Percentiles rank a stretch among this genome's conserved stretches.
These are phyloP conservation scores for Solidago caesia DNA, from an alignment of 129 eudicot species.

Conservation along the genomic window DNA sequence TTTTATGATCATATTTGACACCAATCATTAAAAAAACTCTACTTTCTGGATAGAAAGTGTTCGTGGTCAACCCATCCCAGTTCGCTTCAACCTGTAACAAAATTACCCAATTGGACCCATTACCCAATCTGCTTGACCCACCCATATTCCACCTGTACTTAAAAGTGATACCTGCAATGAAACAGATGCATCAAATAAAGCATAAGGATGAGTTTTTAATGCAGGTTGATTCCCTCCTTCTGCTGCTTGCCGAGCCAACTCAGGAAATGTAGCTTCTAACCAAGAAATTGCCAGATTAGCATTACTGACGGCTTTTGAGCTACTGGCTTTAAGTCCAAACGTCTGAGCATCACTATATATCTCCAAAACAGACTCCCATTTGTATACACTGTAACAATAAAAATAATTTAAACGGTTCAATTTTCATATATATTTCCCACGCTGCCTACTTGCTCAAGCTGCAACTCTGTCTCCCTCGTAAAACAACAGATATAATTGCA, in stretches of 20 bases:
- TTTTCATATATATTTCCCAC: neutral
- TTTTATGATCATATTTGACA: neutral
- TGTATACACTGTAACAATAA: conserved; percentile 56
- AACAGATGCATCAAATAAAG: conserved; percentile 68
- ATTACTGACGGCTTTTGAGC: conserved; percentile 50
- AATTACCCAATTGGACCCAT: neutral
- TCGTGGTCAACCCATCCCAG: neutral
- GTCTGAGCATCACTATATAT: conserved; percentile 77
- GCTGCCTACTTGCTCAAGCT: too few species aligned
- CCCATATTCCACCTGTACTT: conserved; percentile 5
- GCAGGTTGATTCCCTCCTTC: conserved; percentile 59
- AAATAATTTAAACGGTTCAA: conserved; percentile 1
- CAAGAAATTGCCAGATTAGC: conserved; percentile 81
- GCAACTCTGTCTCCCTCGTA: neutral
- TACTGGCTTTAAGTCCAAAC: conserved; percentile 59
- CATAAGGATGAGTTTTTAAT: conserved; percentile 69
- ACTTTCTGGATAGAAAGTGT: neutral
- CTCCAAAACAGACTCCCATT: conserved; percentile 87
- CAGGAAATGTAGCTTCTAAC: conserved; percentile 98
- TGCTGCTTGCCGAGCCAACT: conserved; percentile 53
- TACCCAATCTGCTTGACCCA: neutral
- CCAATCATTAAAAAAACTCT: neutral
- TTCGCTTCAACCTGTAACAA: neutral
- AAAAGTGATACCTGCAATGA: conserved; percentile 68
- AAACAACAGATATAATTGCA: neutral